Base-by-base conservation (phyloP, 1,284 basidiomycete species). In the Megacollybia platyphylla region DNA sequence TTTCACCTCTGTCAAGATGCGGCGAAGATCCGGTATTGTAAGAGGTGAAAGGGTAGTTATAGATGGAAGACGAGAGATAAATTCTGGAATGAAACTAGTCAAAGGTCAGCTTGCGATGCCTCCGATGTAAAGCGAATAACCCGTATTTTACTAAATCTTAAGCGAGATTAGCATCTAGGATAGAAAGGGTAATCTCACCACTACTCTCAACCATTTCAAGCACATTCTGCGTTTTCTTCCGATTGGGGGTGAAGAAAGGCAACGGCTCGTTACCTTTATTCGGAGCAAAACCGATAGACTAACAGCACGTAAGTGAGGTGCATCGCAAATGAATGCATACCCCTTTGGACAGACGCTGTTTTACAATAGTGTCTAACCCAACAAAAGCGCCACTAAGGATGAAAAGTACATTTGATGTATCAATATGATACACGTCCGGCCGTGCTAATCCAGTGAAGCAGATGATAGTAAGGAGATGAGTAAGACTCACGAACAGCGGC, bases 341-440 rank as follows among this genome's bases (percentile, higher is more conserved):
- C n/a, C 36, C 36, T 37, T 37, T 37, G 8, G 79, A 76, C 13
- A 89, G 67, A 30, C 91, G 71, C 40, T 80, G 70, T 52, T 79
- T 79, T 46, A 96, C 78, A 26, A 96, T 67, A 39, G 70, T 76
- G 29, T 97, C 92, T 37, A 97, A 63, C 1, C 93, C 93, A 8
- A 96, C 91, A 56, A 97, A 97, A 0, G 92, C 92, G 0, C 93
- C 92, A 38, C 87, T 92, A 8, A 93, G 59, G 46, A 96, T 86
- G 61, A 96, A 96, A 15, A 96, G 64, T 18, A 96, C 76, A 54
- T 94, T 91, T 13, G 86, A 79, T 1, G 90, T 93, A 56, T 92
- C 87, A 31, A 91, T 79, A 42, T 79, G 73, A 51, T 78, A 87
- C 13, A 70, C 64, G 31, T 87, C 82, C 1, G 76, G 67, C 54